These are phyloP conservation scores for Alternaria sp. DNA, from an alignment of 2,329 filamentous ascomycete species.

Conservation along the genomic window DNA sequence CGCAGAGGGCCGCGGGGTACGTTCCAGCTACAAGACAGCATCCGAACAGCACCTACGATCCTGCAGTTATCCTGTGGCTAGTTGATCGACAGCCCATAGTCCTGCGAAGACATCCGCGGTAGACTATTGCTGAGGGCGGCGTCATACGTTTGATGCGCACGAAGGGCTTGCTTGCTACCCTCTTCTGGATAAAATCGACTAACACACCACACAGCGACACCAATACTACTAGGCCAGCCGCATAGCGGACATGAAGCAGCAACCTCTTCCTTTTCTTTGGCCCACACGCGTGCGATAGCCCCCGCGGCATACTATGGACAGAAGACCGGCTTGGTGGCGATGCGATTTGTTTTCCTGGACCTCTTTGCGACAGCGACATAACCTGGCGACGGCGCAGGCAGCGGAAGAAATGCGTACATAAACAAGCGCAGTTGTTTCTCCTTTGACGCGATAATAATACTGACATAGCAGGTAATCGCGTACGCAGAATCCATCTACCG, in stretches of 20 bases:
- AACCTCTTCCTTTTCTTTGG: background rate
- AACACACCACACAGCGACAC: background rate
- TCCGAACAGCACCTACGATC: background rate
- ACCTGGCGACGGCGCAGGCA: background rate
- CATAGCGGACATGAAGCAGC: background rate
- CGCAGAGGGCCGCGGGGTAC: background rate
- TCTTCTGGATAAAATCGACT: background rate
- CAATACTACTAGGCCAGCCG: background rate
- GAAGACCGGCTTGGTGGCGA: background rate
- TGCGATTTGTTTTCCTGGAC: background rate
- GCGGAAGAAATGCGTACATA: background rate
- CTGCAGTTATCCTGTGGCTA: background rate
- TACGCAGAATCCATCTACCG: background rate
- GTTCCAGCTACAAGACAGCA: too few species aligned
- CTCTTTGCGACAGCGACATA: background rate
- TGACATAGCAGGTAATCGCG: background rate
- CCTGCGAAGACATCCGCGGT: background rate
- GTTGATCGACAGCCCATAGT: background rate
- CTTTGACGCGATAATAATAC: background rate
- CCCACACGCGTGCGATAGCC: background rate
- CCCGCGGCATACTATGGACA: background rate
- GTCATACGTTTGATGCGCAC: background rate
- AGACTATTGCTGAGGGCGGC: background rate
- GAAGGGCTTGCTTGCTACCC: conserved; percentile 2
- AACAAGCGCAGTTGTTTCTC: background rate